Evolutionary conservation across 371 early-diverging fungal genomes (phyloP), one percentile per base, ranked within the genome.

Genomic region (Rhizopus microsporus): DNA sequence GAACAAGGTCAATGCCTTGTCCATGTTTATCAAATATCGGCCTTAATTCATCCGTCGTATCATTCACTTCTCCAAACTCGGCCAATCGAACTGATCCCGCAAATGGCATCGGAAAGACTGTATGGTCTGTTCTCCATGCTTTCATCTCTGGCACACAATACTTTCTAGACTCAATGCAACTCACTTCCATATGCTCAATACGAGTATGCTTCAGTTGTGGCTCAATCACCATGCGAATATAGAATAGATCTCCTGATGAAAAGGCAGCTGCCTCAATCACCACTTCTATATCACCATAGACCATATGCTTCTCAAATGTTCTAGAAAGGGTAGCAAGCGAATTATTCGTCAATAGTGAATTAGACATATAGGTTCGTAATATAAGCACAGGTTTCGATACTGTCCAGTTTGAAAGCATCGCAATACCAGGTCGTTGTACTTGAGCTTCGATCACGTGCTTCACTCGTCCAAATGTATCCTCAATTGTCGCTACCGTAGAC

Each of bases 401-500:
- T 34, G 45, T 34, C 71, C 68, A 76, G 33, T 59, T 67, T 23
- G 63, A 68, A 5, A 70, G 51, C 51, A 73, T 44, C 6, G 59
- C 54, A 29, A 76, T 67, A 0, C 77, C 77, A 12, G 77, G 71
- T 15, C 77, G 57, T 46, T 59, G 62, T 4, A 71, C 74, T 15
- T 63, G 60, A 5, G 74, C 77, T 43, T 76, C 73, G 4, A 72
- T 61, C 8, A 54, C 57, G 55, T 76, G 77, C 29, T 60, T 60
- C 13, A 76, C 77, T 35, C 77, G 61, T 10, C 77, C 77, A 64
- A 73, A 73, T 2, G 62, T 63, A 52, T 76, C 74, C n/a, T 76
- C 71, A 34, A 76, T 71, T 2, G 73, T 63, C 33, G 73, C 68
- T 5, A 69, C 67, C 23, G 67, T 54, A 29, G 77, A 76, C 77